Base-by-base conservation (phyloP, 495 filamentous ascomycete genomes). In the Neurospora sp. region DNA sequence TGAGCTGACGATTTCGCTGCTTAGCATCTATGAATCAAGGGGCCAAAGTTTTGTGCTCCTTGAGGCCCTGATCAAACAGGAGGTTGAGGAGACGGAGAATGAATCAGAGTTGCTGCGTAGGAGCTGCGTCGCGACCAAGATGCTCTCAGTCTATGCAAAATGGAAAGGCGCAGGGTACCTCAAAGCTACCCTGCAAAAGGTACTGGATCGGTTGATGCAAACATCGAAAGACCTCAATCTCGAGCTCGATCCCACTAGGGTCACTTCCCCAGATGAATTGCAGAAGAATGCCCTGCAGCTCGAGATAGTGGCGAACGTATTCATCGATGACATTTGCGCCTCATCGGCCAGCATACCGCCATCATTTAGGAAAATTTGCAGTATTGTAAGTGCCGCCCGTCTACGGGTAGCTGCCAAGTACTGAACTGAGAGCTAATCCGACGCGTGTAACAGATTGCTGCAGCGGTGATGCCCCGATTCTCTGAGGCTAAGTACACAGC, bases 401-500 rank as follows among this genome's bases (percentile, higher is more conserved):
- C 1, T 39, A 40, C 14, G 12, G 48, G 20, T 12, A 70, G 71
- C 66, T 71, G 38, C 61, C 40, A 12, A 42, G 14, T 40, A 10
- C 40, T 35, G 9, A 37, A 10, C 40, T 35, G 9, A 37, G 39
- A 40, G 9, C 37, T 71, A 31, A 40, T 42, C 35, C 22, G 46
- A n/a, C 11, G 35, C 22, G 37, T 59, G 22, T 66, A 38, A 40
- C 69, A 87, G 85, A 90, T 91, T 73, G 87, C 87, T 14, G 74
- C 80, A 16, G 85, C 88, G 40, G 88, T 90, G 5, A 83, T 87
- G 80, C 83, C 82, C 11, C 82, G 87, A 39, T 91, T 90, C 71
- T 87, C 86, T 16, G 89, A 91, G 27, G 89, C 89, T n/a, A 91
- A 90, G 78, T 91, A 89, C 75, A 91, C 89, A 3, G 89, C 89